Evolutionary conservation across 1,284 basidiomycete genomes (phyloP).

Genomic region (Irpex sp.): DNA sequence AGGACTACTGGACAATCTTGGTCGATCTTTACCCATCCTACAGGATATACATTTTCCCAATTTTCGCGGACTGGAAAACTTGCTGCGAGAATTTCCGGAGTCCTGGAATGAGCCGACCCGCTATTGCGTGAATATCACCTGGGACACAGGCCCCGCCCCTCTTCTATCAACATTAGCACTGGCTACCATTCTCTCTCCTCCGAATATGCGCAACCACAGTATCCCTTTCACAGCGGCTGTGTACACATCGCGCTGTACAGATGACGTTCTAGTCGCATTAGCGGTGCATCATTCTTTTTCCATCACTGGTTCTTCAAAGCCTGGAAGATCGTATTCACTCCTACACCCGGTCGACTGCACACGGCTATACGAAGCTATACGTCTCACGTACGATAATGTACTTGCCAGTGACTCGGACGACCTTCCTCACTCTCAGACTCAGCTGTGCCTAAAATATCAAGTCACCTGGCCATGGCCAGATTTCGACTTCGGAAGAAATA

Average conservation of each 20-base stretch:
- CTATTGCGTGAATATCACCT: neutral
- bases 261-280: neutral
- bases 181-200: neutral
- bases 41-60: neutral
- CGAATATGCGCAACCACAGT: no score
- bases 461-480: no score
- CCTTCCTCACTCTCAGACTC: no score
- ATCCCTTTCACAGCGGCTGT: no score
- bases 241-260: neutral
- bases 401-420: no score
- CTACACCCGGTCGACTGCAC: no score
- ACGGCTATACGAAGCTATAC: no score
- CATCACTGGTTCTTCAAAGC: no score
- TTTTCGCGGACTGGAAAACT: neutral
- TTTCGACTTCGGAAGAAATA: no score
- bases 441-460: no score
- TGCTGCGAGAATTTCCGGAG: neutral
- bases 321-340: no score
- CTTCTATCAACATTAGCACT: neutral
- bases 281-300: neutral
- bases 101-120: neutral
- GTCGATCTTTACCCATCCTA: neutral
- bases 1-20: neutral
- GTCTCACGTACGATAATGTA: no score
- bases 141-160: neutral